Evolutionary conservation across 169 alveolate species (phyloP).

Genomic region (Amoebophrya sp.): DNA sequence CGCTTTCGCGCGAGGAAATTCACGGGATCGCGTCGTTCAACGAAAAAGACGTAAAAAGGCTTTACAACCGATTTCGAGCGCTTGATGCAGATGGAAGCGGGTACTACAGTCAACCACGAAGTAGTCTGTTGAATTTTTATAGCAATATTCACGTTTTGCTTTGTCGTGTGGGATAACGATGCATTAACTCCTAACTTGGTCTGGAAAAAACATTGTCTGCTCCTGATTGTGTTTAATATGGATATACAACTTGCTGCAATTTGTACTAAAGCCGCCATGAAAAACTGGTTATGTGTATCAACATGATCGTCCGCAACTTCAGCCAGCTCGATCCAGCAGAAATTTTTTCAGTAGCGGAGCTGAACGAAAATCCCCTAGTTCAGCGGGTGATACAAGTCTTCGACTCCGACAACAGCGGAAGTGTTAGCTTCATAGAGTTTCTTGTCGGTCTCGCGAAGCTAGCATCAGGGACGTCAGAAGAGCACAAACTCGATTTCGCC

Average conservation of each 20-base stretch:
- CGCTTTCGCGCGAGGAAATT: not conserved
- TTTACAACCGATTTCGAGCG: conserved; percentile 77
- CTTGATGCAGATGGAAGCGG: conserved; percentile 87
- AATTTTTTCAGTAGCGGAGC: conserved; percentile 89
- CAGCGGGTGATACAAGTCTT: conserved; percentile 86
- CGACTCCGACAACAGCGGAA: conserved; percentile 91
- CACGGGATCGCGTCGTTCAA: conserved; percentile 65
- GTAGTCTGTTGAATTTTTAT: no score
- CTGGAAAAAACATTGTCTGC: no score
- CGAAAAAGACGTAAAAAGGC: conserved; percentile 80
- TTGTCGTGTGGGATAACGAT: not conserved
- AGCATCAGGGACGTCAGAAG: conserved; percentile 79
- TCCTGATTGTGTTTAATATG: no score
- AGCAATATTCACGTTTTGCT: not conserved
- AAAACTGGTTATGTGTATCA: no score
- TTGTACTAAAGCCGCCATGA: not conserved
- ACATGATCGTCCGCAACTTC: no score
- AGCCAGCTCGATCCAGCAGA: conserved; percentile 85
- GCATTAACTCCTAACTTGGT: not conserved
- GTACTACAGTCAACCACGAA: no score
- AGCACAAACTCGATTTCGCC: conserved; percentile 87
- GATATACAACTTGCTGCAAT: not conserved
- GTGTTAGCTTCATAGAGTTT: conserved; percentile 90
- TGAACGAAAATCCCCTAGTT: conserved; percentile 92
- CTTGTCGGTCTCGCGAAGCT: conserved; percentile 84